Evolutionary conservation across 1,139 yeast genomes (phyloP), one percentile per base, ranked within the genome.

Genomic region (Torulaspora globosa): DNA sequence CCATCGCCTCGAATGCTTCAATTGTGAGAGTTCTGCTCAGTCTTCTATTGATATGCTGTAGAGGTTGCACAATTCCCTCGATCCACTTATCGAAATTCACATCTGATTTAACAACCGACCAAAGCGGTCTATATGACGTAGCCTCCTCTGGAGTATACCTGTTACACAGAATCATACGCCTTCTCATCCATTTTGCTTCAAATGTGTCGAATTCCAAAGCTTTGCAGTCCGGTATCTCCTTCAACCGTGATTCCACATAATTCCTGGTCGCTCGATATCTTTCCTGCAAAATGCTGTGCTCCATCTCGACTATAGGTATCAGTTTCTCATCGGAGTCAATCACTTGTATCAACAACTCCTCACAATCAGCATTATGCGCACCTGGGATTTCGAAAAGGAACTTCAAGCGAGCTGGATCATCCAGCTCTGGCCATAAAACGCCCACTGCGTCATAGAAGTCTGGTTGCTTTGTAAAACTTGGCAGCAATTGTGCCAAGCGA

Each of bases 371-470:
- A 24, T 11, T 24, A n/a, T 21, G 6, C 3, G 8, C n/a, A 6
- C 32, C 31, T 5, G 18, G 18, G 9, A 28, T 36, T 3, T 50
- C 44, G 29, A 55, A 50, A 7, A 63, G 38, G 36, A 55, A 58
- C 10, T 36, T 27, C 32, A 63, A 41, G 3, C 46, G 35, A 5
- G 30, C 24, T 9, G 66, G 65, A 38, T 59, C 59, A 26, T 53
- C 59, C 16, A 58, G 38, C 46, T 63, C 68, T 18, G 67, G 67
- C 65, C 65, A 62, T 10, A 64, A 44, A 5, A 60, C 58, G 36
- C 60, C 54, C 9, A 59, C 40, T 2, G 51, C 51, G 37, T 62
- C 51, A 15, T 51, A 50, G 11, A 54, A 47, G 5, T 54, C 59
- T 39, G 36, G 41, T 21, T 44, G 36, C 16, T 39, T 36, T 1